These are phyloP conservation scores for Geotrichum europaeum DNA, from an alignment of 1,139 yeast species.

Conservation along the genomic window DNA sequence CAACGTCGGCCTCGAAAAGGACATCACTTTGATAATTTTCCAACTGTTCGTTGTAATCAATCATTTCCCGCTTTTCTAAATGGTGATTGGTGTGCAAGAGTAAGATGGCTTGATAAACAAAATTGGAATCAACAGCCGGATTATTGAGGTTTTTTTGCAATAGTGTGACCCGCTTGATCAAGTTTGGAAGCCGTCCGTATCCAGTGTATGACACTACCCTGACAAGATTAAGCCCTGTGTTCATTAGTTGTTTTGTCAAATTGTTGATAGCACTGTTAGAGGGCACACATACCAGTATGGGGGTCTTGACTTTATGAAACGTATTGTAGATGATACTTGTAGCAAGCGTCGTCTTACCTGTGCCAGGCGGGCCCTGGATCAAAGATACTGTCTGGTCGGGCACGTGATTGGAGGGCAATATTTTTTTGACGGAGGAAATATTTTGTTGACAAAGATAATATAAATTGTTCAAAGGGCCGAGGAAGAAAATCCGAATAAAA, in stretches of 20 bases:
- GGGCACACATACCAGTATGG: not conserved
- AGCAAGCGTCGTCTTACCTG: not conserved
- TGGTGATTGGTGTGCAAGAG: not conserved
- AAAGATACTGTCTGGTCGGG: not conserved
- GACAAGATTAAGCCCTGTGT: not conserved
- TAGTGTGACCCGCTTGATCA: not conserved
- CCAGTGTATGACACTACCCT: not conserved
- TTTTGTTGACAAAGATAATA: too few relatives aligned
- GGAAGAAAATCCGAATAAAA: too few relatives aligned
- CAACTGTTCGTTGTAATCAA: not conserved
- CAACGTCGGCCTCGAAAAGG: conserved; percentile 68
- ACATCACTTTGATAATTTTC: conserved; percentile 52
- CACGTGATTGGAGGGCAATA: too few relatives aligned
- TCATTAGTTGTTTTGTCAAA: not conserved
- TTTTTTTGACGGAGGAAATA: too few relatives aligned
- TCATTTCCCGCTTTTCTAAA: not conserved
- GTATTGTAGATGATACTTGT: not conserved
- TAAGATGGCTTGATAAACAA: not conserved
- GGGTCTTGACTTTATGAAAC: not conserved
- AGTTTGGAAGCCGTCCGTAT: not conserved
- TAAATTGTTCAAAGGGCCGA: too few relatives aligned
- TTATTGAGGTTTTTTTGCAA: not conserved
- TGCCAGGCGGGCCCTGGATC: not conserved
- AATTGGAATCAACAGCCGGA: not conserved
- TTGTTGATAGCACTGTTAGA: not conserved